Evolutionary conservation across 352 stramenopile species (phyloP).

Genomic region (Phytophthora cryptogea): DNA sequence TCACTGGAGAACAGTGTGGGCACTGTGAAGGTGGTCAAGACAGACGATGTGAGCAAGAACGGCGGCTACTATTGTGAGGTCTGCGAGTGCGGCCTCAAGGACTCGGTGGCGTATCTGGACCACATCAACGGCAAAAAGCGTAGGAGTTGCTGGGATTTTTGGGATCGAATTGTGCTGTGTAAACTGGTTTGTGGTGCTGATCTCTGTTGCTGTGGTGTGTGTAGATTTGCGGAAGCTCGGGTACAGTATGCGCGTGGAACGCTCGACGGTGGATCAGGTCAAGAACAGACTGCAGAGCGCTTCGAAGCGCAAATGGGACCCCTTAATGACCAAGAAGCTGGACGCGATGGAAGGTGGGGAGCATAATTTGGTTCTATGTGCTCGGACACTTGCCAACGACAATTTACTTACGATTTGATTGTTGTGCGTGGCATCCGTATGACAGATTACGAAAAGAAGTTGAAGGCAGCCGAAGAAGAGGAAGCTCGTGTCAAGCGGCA

Average conservation of each 20-base stretch:
- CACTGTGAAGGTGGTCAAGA: constrained; percentile 87
- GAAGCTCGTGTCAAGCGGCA: constrained; percentile 69
- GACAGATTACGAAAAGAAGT: constrained; percentile 87
- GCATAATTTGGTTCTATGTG: constrained; percentile 6
- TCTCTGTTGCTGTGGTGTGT: constrained; percentile 7
- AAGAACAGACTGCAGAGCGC: constrained; percentile 86
- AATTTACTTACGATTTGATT: background rate
- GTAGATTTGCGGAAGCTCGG: constrained; percentile 90
- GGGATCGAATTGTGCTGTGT: background rate
- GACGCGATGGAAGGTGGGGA: constrained; percentile 73
- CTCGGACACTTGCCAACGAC: background rate
- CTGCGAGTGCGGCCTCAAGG: constrained; percentile 92
- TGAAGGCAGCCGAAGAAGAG: constrained; percentile 71
- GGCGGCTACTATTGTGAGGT: constrained; percentile 94
- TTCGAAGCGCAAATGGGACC: constrained; percentile 85
- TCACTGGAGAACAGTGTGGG: constrained; percentile 85
- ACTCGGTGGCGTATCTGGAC: constrained; percentile 93
- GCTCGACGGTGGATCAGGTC: constrained; percentile 83
- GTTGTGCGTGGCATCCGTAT: background rate
- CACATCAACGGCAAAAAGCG: constrained; percentile 96
- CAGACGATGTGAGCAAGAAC: constrained; percentile 73
- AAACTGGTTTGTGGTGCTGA: background rate
- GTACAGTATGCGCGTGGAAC: constrained; percentile 93
- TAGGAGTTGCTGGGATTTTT: constrained; percentile 30
- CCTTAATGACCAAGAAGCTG: constrained; percentile 80